phyloP scores from a whole-genome alignment of 2,329 filamentous ascomycete genomes.

The Rhynchosporium secalis region DNA sequence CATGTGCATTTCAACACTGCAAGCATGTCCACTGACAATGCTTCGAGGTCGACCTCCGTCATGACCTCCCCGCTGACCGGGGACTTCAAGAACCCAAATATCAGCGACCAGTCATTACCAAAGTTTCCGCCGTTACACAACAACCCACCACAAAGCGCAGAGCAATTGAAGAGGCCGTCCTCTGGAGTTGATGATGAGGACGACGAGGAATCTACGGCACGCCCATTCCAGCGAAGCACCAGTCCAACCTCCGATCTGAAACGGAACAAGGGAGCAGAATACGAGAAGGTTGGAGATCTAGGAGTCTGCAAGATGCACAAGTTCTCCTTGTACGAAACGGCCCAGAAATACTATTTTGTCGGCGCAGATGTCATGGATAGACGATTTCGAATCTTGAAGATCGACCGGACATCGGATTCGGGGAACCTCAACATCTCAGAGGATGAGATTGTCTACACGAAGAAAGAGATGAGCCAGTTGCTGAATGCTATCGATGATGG shows the following conservation, averaged over 20 bases:
- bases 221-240: conserved; percentile 56
- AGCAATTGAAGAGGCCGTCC: conserved; percentile 28
- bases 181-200: conserved; percentile 46
- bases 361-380: conserved; percentile 88
- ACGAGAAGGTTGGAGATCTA: conserved; percentile 43
- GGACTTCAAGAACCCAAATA: conserved; percentile 32
- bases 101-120: conserved; percentile 30
- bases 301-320: conserved; percentile 76
- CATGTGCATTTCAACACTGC: conserved; percentile 35
- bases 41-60: conserved; percentile 37
- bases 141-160: conserved; percentile 23
- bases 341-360: conserved; percentile 89
- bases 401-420: conserved; percentile 81
- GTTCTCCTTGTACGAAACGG: conserved; percentile 96
- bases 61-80: conserved; percentile 39
- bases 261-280: conserved; percentile 36
- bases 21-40: conserved; percentile 31
- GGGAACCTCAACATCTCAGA: conserved; percentile 83
- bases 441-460: conserved; percentile 92
- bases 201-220: conserved; percentile 58
- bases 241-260: conserved; percentile 45
- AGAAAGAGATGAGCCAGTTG: conserved; percentile 90
- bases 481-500: conserved; percentile 93
- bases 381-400: conserved; percentile 88
- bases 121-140: conserved; percentile 36